Conservation (phyloP, 2,329 filamentous ascomycete genomes). For the Lasiodiplodia citricola region DNA sequence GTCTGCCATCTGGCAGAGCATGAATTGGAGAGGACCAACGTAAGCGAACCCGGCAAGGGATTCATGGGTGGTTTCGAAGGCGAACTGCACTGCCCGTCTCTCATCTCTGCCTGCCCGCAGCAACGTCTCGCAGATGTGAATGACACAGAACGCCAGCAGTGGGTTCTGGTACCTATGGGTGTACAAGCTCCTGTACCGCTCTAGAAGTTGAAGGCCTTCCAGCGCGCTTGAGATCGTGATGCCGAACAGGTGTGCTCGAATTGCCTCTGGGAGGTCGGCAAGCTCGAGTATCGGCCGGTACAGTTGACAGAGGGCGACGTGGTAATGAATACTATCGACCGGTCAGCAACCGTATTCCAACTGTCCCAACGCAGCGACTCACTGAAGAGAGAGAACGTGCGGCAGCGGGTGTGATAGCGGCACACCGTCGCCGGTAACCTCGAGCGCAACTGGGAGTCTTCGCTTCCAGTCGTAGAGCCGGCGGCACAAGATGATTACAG, state of each 20-base stretch:
- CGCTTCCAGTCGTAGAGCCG: constrained; percentile 33
- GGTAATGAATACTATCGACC: constrained; percentile 33
- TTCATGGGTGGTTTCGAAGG: constrained; percentile 31
- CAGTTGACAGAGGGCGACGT: constrained; percentile 35
- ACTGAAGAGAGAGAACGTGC: constrained; percentile 38
- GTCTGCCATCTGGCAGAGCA: constrained; percentile 32
- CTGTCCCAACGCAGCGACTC: constrained; percentile 7
- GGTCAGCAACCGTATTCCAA: constrained; percentile 3
- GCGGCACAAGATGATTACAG: constrained; percentile 31
- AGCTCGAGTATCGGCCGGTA: constrained; percentile 34
- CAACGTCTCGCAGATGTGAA: constrained; percentile 34
- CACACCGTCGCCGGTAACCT: constrained; percentile 25
- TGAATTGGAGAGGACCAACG: constrained; percentile 34
- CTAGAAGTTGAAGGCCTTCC: constrained; percentile 32
- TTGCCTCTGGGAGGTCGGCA: constrained; percentile 28
- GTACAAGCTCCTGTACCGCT: constrained; percentile 30
- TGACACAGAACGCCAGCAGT: constrained; percentile 34
- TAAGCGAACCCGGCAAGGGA: constrained; percentile 33
- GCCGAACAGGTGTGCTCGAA: constrained; percentile 29
- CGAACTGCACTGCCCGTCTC: constrained; percentile 28
- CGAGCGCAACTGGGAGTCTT: constrained; percentile 30
- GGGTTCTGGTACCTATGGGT: constrained; percentile 33
- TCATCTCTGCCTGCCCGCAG: constrained; percentile 28
- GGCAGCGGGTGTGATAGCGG: constrained; percentile 29
- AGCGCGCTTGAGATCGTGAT: constrained; percentile 31